phyloP scores from a whole-genome alignment of 148 eudicot species.

The Drosera capensis region DNA sequence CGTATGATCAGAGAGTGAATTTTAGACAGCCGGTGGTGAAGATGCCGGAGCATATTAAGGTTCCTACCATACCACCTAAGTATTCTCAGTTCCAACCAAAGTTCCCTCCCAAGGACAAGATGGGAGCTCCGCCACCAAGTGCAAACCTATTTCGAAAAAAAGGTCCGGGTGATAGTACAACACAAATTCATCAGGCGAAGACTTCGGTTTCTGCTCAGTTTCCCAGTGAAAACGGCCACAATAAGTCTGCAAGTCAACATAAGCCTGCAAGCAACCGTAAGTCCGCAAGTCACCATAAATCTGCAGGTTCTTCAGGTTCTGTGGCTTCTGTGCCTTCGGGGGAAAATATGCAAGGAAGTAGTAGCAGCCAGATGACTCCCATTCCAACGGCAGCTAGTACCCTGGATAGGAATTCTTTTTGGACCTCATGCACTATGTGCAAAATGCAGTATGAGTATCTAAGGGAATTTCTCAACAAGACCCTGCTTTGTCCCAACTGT shows the following conservation, averaged over 20 bases:
- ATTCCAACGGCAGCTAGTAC: conserved; percentile 16
- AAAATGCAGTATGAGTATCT: conserved; percentile 81
- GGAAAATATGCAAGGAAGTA: background rate
- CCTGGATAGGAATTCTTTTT: conserved; percentile 50
- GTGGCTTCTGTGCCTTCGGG: too few relatives aligned
- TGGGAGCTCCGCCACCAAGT: too few relatives aligned
- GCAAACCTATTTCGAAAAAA: too few relatives aligned
- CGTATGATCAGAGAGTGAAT: conserved; percentile 45
- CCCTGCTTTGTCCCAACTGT: conserved; percentile 72
- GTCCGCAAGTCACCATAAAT: conserved; percentile 34
- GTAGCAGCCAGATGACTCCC: conserved; percentile 13
- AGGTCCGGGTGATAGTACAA: too few relatives aligned
- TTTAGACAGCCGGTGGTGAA: conserved; percentile 20
- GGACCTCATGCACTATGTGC: conserved; percentile 73
- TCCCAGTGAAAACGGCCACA: too few relatives aligned
- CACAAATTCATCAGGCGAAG: too few relatives aligned
- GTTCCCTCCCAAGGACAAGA: too few relatives aligned
- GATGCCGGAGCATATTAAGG: conserved; percentile 8
- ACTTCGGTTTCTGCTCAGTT: too few relatives aligned
- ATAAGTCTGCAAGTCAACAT: conserved; percentile 25
- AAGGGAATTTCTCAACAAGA: conserved; percentile 39
- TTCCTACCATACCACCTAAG: conserved; percentile 4
- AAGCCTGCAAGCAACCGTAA: conserved; percentile 15
- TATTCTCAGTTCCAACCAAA: background rate
- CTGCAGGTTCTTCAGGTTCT: conserved; percentile 6